Conservation (phyloP, 2,329 filamentous ascomycete genomes). For the Talaromyces atroroseus region DNA sequence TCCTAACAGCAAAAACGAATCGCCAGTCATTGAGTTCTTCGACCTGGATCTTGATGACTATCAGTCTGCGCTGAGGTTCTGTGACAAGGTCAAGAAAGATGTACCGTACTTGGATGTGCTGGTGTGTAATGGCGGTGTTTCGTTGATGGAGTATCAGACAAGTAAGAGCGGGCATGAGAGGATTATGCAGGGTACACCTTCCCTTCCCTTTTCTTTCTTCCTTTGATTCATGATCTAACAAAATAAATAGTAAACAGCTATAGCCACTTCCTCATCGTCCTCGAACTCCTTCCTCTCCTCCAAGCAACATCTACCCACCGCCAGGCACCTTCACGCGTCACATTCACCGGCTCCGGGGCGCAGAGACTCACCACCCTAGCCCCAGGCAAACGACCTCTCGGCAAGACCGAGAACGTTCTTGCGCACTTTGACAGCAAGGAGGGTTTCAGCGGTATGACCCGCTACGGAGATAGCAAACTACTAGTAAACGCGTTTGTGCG, state of each 20-base stretch:
- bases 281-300: conserved; percentile 15
- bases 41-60: conserved; percentile 39
- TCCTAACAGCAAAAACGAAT: conserved; percentile 24
- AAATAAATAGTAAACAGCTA: conserved; percentile 17
- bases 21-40: conserved; percentile 42
- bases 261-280: conserved; percentile 14
- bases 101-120: conserved; percentile 15
- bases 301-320: conserved; percentile 5
- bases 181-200: background rate
- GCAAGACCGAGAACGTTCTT: background rate
- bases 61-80: conserved; percentile 11
- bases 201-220: no score
- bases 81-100: conserved; percentile 9
- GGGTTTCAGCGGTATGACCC: background rate
- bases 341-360: conserved; percentile 13
- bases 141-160: conserved; percentile 9
- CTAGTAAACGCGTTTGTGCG: conserved; percentile 17
- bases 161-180: conserved; percentile 18
- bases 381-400: background rate
- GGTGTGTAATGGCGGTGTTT: conserved; percentile 15
- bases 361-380: conserved; percentile 9
- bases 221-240: no score
- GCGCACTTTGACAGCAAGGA: background rate
- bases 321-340: conserved; percentile 10
- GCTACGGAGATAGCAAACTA: conserved; percentile 17